These are phyloP conservation scores for Mycogone perniciosa DNA, from an alignment of 2,329 filamentous ascomycete species.

Conservation along the genomic window DNA sequence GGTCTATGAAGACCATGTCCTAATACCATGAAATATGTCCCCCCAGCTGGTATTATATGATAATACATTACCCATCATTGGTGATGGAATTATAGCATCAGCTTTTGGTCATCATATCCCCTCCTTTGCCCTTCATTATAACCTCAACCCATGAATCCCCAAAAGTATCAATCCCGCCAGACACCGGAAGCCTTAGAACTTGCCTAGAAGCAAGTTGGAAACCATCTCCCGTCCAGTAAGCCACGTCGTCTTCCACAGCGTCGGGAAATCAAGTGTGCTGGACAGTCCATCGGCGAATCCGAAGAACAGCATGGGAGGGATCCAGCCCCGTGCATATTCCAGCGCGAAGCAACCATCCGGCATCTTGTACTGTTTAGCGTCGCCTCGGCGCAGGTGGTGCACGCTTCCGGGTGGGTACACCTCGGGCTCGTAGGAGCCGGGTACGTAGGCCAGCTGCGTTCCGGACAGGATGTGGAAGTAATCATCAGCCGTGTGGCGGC, in stretches of 20 bases:
- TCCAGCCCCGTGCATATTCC: slow-evolving; percentile 83
- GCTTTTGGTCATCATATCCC: no score
- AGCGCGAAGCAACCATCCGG: slow-evolving; percentile 69
- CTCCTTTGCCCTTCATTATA: not conserved
- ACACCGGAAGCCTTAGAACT: slow-evolving; percentile 49
- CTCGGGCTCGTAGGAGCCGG: slow-evolving; percentile 60
- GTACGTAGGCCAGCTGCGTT: slow-evolving; percentile 67
- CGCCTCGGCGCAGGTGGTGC: slow-evolving; percentile 65
- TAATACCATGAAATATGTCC: no score
- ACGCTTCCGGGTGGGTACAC: slow-evolving; percentile 63
- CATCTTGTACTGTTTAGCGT: slow-evolving; percentile 80
- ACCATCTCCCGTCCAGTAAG: slow-evolving; percentile 75
- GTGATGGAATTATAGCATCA: no score
- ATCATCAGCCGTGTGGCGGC: slow-evolving; percentile 86
- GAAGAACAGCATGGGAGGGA: slow-evolving; percentile 87
- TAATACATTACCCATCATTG: no score
- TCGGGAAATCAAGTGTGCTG: slow-evolving; percentile 79
- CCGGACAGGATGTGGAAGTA: slow-evolving; percentile 88
- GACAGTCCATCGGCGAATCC: slow-evolving; percentile 76
- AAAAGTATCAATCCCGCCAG: not conserved
- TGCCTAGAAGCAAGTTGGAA: slow-evolving; percentile 61
- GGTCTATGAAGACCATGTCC: no score
- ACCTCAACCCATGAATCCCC: not conserved
- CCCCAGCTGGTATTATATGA: no score
- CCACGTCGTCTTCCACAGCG: slow-evolving; percentile 69